Evolutionary conservation across 345 rosid species (phyloP).

Genomic region (Rubroshorea leprosula): DNA sequence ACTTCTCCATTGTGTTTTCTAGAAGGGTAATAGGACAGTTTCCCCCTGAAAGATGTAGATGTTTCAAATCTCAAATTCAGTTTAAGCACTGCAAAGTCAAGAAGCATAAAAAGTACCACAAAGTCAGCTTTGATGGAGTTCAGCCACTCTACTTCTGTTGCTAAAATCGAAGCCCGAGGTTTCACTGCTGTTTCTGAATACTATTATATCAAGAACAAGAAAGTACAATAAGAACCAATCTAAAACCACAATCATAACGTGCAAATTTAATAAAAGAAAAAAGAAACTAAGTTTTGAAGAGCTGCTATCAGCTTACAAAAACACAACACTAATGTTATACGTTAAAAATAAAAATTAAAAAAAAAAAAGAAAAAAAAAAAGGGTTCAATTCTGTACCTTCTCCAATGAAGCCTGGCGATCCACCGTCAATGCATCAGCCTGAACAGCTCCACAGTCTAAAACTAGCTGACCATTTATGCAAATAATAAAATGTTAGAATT

Average conservation of each 20-base stretch:
- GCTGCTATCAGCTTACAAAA: too few relatives aligned
- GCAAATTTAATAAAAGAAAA: too few relatives aligned
- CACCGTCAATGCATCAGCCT: constrained; percentile 97
- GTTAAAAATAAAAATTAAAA: background rate
- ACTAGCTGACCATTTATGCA: constrained; percentile 42
- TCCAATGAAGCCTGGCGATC: constrained; percentile 95
- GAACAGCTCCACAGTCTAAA: constrained; percentile 96
- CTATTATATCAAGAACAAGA: constrained; percentile 28
- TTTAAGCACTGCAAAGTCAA: background rate
- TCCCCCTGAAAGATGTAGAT: background rate
- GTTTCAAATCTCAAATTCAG: background rate
- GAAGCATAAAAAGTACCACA: constrained; percentile 40
- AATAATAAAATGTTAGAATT: background rate
- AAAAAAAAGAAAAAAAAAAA: background rate
- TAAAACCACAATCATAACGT: too few relatives aligned
- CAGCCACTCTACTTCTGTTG: constrained; percentile 84
- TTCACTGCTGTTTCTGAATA: constrained; percentile 92
- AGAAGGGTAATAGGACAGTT: background rate
- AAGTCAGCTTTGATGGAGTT: constrained; percentile 84
- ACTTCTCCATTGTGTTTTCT: background rate
- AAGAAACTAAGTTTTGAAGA: too few relatives aligned
- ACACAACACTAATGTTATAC: too few relatives aligned
- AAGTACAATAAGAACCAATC: constrained; percentile 4
- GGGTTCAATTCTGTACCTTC: constrained; percentile 45
- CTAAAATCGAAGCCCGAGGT: constrained; percentile 82